Base-by-base conservation (phyloP, 2,329 filamentous ascomycete genomes). In the Incumbomyces lentus region DNA sequence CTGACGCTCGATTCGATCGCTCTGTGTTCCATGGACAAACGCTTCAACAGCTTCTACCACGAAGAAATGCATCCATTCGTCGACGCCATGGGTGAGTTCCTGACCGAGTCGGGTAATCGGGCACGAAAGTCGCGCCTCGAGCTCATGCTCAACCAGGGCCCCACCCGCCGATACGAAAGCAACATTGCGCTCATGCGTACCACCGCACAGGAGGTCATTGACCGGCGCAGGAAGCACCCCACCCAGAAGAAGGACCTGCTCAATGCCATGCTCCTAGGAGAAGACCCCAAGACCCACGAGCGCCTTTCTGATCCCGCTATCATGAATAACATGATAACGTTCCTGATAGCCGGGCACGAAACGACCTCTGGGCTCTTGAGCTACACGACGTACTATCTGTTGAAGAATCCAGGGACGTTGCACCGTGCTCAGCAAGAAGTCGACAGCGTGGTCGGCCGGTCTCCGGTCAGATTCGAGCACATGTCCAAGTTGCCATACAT, bases 31-130 rank as follows among this genome's bases (percentile, higher is more conserved):
- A 82, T 85, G 78, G 75, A 76, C 32, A 82, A 73, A 49, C 78
- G 83, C 14, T 87, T 87, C 70, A 87, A 87, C 63, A 81, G 76
- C 1, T 86, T 81, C 62, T 88, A 87, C 58, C 70, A 71, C 22
- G 75, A 84, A 12, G 69, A 78, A 7, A 66, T 82, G 60, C 84
- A 88, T 53, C 82, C 82, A 0, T 87, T 88, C 55, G 71, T 86
- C 33, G 61, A 71, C 37, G 75, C 80, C 30, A 86, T 87, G 82
- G 70, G 70, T 1, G 70, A 71, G n/a, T 75, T 83, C 45, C 66
- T 88, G 1, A 57, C 62, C 11, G 78, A 81, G 50, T 74, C 71
- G 5, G 75, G 52, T 29, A 66, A 63, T 7, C 70, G 78, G 29
- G 62, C 71, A 10, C 64, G 63, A 48, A 70, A 74, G 13, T 74